Conservation (phyloP, 805 yeast genomes). For the Lachancea dasiensis region DNA sequence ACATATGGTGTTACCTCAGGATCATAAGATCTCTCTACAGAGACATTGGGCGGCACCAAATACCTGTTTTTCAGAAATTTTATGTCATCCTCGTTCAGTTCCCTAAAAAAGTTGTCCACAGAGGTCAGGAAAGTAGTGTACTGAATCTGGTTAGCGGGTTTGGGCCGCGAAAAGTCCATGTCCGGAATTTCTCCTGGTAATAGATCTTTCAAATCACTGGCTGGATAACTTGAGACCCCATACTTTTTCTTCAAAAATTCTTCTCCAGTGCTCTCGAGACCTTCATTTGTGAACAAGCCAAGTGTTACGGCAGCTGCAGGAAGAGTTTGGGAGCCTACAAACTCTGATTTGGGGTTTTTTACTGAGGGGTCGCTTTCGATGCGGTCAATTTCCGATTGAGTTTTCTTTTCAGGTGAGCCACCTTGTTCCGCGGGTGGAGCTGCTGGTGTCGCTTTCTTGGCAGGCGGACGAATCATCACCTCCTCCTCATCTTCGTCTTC, state of each 20-base stretch:
- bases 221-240: constrained; percentile 89
- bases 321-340: constrained; percentile 62
- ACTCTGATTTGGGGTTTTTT: constrained; percentile 70
- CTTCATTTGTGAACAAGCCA: constrained; percentile 61
- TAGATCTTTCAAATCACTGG: constrained; percentile 61
- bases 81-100: constrained; percentile 74
- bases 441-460: constrained; percentile 17
- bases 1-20: constrained; percentile 66
- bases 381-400: constrained; percentile 17
- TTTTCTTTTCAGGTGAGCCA: constrained; percentile 14
- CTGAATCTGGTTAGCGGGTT: constrained; percentile 87
- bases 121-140: constrained; percentile 80
- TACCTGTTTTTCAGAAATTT: constrained; percentile 60
- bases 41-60: constrained; percentile 45
- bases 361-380: constrained; percentile 52
- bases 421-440: constrained; percentile 4
- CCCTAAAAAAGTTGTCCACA: constrained; percentile 78
- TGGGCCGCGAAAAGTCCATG: constrained; percentile 74
- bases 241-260: constrained; percentile 70
- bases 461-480: constrained; percentile 12
- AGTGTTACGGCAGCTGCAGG: constrained; percentile 59
- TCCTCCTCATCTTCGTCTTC: constrained; percentile 15
- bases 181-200: constrained; percentile 89
- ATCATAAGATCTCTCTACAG: constrained; percentile 44
- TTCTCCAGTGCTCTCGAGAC: constrained; percentile 59